A percentile compares a stretch with the other conserved stretches of the same genome.
These are phyloP conservation scores for Candolleomyces eurysporus DNA, from an alignment of 768 basidiomycete genomes.

Conservation along the genomic window DNA sequence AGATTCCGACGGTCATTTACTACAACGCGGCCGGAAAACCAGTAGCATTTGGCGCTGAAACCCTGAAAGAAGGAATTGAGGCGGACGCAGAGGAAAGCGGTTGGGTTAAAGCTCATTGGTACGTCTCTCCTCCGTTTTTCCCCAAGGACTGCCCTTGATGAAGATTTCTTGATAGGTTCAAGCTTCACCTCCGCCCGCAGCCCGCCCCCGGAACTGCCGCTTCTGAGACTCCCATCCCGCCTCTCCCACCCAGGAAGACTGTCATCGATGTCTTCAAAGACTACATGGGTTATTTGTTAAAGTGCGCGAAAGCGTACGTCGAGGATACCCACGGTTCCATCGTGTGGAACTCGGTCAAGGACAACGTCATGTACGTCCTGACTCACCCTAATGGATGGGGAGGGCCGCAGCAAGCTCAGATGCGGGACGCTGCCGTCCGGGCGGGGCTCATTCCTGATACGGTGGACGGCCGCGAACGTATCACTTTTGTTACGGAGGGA, in stretches of 20 bases:
- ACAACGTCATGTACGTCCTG: slow-evolving; percentile 45
- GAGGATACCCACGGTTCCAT: slow-evolving; percentile 41
- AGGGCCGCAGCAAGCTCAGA: slow-evolving; percentile 50
- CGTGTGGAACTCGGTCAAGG: slow-evolving; percentile 43
- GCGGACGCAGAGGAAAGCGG: slow-evolving; percentile 11
- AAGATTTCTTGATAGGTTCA: slow-evolving; percentile 15
- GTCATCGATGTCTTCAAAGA: slow-evolving; percentile 45
- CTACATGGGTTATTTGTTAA: slow-evolving; percentile 46
- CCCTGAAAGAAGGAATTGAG: slow-evolving; percentile 11
- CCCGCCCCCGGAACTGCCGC: slow-evolving; percentile 7
- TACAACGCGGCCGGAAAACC: slow-evolving; percentile 9
- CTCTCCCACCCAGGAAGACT: slow-evolving; percentile 40
- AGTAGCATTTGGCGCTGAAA: slow-evolving; percentile 10
- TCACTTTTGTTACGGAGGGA: slow-evolving; percentile 58
- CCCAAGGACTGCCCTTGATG: neutral
- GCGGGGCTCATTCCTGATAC: slow-evolving; percentile 47
- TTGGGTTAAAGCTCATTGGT: slow-evolving; percentile 13
- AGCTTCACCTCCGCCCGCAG: slow-evolving; percentile 29
- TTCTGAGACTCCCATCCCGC: slow-evolving; percentile 22
- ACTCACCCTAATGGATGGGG: slow-evolving; percentile 66
- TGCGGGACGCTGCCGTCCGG: slow-evolving; percentile 47
- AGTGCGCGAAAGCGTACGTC: slow-evolving; percentile 44
- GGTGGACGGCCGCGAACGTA: slow-evolving; percentile 31
- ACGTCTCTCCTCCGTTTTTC: neutral
- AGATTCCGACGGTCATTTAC: slow-evolving; percentile 13